A percentile compares a stretch with the other conserved stretches of the same genome.
These are phyloP conservation scores for Chondrostereum purpureum DNA, from an alignment of 1,284 basidiomycete species.

Conservation along the genomic window DNA sequence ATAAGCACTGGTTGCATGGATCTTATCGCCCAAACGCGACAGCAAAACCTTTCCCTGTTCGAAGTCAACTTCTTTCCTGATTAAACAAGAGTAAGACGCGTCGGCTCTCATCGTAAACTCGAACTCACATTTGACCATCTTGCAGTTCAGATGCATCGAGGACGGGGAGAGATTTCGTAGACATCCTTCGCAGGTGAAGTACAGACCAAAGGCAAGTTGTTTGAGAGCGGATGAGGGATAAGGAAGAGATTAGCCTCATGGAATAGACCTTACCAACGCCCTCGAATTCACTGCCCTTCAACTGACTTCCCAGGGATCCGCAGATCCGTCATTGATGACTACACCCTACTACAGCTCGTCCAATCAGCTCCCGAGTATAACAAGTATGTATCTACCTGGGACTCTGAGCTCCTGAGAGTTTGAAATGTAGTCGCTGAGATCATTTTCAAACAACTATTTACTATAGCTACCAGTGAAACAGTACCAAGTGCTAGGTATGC, in stretches of 20 bases:
- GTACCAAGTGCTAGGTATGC: no score
- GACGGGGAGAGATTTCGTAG: slow-evolving; percentile 55
- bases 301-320: not conserved
- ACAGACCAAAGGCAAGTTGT: not conserved
- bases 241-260: not conserved
- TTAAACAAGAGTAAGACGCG: slow-evolving; percentile 2
- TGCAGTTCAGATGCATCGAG: slow-evolving; percentile 60
- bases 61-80: slow-evolving; percentile 79
- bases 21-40: slow-evolving; percentile 68
- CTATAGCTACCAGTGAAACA: no score
- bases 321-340: not conserved
- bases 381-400: no score
- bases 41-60: slow-evolving; percentile 77
- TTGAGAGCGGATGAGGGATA: not conserved
- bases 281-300: not conserved
- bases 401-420: no score
- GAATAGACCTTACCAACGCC: not conserved
- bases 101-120: not conserved
- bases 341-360: not conserved
- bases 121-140: slow-evolving; percentile 74
- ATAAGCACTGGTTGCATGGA: slow-evolving; percentile 77
- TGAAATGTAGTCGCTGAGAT: no score
- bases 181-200: slow-evolving; percentile 29
- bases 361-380: not conserved
- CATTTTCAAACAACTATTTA: no score